A percentile compares a stretch with the other conserved stretches of the same genome.
These are phyloP conservation scores for Heimioporus sp. DNA, from an alignment of 768 basidiomycete species.

Conservation along the genomic window DNA sequence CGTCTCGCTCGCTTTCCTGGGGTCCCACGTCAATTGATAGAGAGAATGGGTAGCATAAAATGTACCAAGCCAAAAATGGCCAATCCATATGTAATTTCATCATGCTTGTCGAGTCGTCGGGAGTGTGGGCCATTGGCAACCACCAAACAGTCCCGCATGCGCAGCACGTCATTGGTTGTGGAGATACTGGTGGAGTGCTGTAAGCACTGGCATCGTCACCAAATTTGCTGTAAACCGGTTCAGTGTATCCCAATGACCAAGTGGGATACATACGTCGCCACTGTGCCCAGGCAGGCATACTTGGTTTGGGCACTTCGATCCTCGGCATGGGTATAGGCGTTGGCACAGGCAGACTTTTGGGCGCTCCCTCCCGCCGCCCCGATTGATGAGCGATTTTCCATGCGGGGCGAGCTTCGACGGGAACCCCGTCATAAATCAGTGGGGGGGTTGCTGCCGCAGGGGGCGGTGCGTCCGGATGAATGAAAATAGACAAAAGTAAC, in stretches of 20 bases:
- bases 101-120: too few relatives aligned
- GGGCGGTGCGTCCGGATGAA: slow-evolving; percentile 26
- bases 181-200: slow-evolving; percentile 31
- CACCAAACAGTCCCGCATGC: slow-evolving; percentile 68
- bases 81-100: too few relatives aligned
- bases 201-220: slow-evolving; percentile 52
- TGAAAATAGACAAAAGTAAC: not conserved
- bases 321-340: slow-evolving; percentile 35
- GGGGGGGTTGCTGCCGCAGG: slow-evolving; percentile 44
- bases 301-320: slow-evolving; percentile 46
- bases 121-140: too few relatives aligned
- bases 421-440: slow-evolving; percentile 44
- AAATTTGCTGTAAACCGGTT: slow-evolving; percentile 53
- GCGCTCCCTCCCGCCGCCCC: slow-evolving; percentile 48
- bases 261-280: slow-evolving; percentile 63
- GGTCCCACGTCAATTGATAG: too few relatives aligned
- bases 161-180: slow-evolving; percentile 43
- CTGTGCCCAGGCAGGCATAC: slow-evolving; percentile 77
- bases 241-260: too few relatives aligned
- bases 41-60: too few relatives aligned
- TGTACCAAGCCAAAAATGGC: too few relatives aligned
- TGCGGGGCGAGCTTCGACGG: slow-evolving; percentile 56
- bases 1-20: too few relatives aligned
- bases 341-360: slow-evolving; percentile 41
- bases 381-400: slow-evolving; percentile 76